These are phyloP conservation scores for Saccharomyces pastorianus DNA, from an alignment of 1,139 yeast species.

Conservation along the genomic window DNA sequence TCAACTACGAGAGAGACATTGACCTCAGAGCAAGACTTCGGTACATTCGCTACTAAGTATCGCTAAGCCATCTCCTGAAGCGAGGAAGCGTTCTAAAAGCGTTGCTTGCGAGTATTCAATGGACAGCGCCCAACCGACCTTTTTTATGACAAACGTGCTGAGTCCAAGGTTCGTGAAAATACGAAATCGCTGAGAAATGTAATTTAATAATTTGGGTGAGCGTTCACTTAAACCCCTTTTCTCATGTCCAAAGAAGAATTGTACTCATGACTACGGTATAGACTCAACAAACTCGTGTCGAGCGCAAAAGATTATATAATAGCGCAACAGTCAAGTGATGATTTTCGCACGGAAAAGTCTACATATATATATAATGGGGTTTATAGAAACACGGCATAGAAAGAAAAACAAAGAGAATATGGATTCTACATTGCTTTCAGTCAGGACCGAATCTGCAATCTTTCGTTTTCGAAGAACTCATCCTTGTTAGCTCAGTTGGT, in stretches of 20 bases:
- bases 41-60: background rate
- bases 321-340: background rate
- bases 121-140: background rate
- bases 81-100: background rate
- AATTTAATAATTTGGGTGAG: background rate
- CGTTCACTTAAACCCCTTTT: background rate
- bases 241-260: background rate
- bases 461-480: background rate
- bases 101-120: background rate
- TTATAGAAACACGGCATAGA: background rate
- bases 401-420: background rate
- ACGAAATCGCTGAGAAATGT: background rate
- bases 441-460: background rate
- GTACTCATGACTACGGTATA: background rate
- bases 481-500: too few relatives aligned
- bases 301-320: background rate
- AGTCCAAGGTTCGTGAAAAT: background rate
- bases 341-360: background rate
- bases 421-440: background rate
- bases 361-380: background rate
- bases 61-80: background rate
- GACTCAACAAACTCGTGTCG: background rate
- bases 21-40: background rate
- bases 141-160: background rate
- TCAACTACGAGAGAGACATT: background rate